Evolutionary conservation across 768 basidiomycete genomes (phyloP), one percentile per base, ranked within the genome.

Genomic region (Daedaleopsis nitida): DNA sequence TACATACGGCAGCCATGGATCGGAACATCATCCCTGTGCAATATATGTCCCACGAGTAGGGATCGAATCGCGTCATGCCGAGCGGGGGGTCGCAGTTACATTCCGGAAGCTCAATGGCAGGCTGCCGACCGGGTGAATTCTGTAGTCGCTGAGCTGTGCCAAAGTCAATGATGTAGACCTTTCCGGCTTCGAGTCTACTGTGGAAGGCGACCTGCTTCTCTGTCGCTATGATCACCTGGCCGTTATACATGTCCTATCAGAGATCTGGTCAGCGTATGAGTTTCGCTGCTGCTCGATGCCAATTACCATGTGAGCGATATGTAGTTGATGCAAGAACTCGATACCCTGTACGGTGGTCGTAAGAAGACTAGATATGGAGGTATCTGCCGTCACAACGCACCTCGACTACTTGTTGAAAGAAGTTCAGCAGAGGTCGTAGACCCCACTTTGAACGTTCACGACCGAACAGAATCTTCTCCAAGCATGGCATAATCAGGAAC

Each of bases 21-120:
- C 51, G 32, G 6, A 55, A 19, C 9, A 50, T 12, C 3, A 19
- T 37, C 13, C 60, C 60, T 2, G 49, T 5, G 23, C 60, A 62
- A 35, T 57, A 57, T 6, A 60, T 47, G 38, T 60, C 59, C 59
- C 59, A 60, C 12, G 59, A 60, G 19, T 60, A 60, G 0, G 60
- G 60, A 34, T 62, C 60, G 35, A 62, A 57, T 10, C 35, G 50
- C 10, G 38, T 52, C 13, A 57, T 12, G 9, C 48, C 60, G n/a
- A 47, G 35, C 0, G 60, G 60, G 11, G 55, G 55, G 1, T 27
- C 9, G 7, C 5, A 5, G 13, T 57, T 50, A 14, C 47, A 52
- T 5, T 37, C 14, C 1, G 60, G 60, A 5, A 62, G 55, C 4
- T 13, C 35, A 9, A 62, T 52, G 14, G 60, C 55, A 4, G 9